phyloP scores from a whole-genome alignment of 192 early-diverging fungal genomes.

The Chytriomyces sp. region DNA sequence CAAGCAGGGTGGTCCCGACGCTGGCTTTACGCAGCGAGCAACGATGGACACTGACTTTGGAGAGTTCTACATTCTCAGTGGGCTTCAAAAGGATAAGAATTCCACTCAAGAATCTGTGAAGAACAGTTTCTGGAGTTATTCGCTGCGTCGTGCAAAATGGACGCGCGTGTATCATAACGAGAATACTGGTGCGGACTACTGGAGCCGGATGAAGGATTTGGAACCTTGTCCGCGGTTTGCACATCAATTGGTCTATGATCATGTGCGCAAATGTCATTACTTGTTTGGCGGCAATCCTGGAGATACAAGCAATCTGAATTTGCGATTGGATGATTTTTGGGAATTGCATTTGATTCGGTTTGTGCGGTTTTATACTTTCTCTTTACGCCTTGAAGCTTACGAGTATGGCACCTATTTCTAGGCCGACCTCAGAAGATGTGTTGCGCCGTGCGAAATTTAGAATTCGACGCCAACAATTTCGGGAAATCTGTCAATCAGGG shows the following conservation, averaged over 20 bases:
- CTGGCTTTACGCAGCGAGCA: conserved; percentile 81
- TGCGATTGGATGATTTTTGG: conserved; percentile 86
- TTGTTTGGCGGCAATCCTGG: conserved; percentile 96
- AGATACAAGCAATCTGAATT: conserved; percentile 60
- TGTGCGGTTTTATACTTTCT: background rate
- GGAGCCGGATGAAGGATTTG: conserved; percentile 52
- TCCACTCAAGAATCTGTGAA: conserved; percentile 63
- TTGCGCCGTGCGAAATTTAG: conserved; percentile 74
- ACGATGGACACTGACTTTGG: conserved; percentile 78
- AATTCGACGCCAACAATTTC: conserved; percentile 79
- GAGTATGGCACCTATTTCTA: conserved; percentile 12
- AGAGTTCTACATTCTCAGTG: conserved; percentile 86
- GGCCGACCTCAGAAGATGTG: conserved; percentile 70
- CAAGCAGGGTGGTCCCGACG: conserved; percentile 76
- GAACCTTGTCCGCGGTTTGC: conserved; percentile 90
- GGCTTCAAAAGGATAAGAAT: conserved; percentile 69
- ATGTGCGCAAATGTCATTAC: conserved; percentile 70
- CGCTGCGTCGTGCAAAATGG: conserved; percentile 62
- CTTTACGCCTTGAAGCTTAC: background rate
- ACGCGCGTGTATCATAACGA: conserved; percentile 75
- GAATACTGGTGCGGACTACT: conserved; percentile 57
- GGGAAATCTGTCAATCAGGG: conserved; percentile 71
- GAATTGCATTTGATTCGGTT: conserved; percentile 73
- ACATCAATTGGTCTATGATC: conserved; percentile 90
- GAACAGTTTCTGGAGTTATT: conserved; percentile 82